phyloP scores from a whole-genome alignment of 208 protist species.

The Blechomonas ayalai region DNA sequence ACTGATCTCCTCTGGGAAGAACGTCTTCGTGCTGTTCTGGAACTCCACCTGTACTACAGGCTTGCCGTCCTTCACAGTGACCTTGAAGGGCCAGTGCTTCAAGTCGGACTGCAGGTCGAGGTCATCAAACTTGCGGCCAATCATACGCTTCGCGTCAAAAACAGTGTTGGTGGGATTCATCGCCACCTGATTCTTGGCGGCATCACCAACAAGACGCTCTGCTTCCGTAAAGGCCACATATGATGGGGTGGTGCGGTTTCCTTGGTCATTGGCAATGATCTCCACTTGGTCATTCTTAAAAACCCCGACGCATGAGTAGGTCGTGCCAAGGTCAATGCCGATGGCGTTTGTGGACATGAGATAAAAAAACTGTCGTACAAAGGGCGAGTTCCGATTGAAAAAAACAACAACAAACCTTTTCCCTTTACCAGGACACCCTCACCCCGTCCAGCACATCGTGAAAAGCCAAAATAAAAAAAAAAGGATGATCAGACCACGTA shows the following conservation, averaged over 20 bases:
- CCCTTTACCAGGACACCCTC: no score
- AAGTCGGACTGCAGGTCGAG: constrained; percentile 91
- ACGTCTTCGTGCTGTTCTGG: constrained; percentile 60
- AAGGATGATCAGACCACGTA: no score
- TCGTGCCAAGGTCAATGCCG: constrained; percentile 95
- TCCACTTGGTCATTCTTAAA: constrained; percentile 93
- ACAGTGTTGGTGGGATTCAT: constrained; percentile 91
- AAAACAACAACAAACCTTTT: constrained; percentile 1
- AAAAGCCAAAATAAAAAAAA: no score
- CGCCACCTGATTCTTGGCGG: constrained; percentile 87
- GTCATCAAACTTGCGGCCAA: constrained; percentile 91
- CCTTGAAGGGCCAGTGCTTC: constrained; percentile 92
- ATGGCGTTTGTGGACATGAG: constrained; percentile 40
- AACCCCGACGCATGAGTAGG: constrained; percentile 96
- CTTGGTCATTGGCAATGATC: constrained; percentile 91
- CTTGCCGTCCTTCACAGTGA: constrained; percentile 82
- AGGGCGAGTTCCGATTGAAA: not conserved
- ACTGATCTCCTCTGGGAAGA: constrained; percentile 79
- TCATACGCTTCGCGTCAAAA: constrained; percentile 90
- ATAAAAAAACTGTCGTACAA: constrained; percentile 6
- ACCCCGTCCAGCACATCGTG: no score
- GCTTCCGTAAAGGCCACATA: constrained; percentile 95
- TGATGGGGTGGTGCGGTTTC: constrained; percentile 92
- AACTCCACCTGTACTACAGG: constrained; percentile 71
- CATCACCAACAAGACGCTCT: constrained; percentile 85